Base-by-base conservation (phyloP, 2,329 filamentous ascomycete species). In the Epichloe scottii region DNA sequence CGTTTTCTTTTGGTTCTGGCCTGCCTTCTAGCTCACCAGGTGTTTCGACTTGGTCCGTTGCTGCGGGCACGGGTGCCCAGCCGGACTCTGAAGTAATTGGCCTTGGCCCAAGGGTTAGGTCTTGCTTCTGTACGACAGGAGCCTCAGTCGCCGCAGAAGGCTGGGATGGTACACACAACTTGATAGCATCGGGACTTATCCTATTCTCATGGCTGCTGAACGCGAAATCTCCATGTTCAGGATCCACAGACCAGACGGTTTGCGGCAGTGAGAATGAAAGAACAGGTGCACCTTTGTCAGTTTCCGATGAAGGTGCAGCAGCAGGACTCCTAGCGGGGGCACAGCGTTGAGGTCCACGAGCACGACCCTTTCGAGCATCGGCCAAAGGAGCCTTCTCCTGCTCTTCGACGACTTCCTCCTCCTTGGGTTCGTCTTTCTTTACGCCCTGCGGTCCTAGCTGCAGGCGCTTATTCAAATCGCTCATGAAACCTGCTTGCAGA, bases 401-500 rank as follows among this genome's bases (percentile, higher is more conserved):
- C 53, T 78, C 75, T 34, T 75, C 75, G 2, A 68, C 68, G 34
- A 71, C 67, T 45, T 79, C 77, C 51, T 81, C 76, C 49, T 82
- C 75, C 14, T 73, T 70, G 10, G 70, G 64, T 56, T 90, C 84
- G 61, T 87, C 84, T 57, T 87, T 85, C 71, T 89, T 90, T 2
- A 82, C 79, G 10, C 76, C 80, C 58, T 87, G 83, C n/a, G 90
- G 91, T 1, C 93, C 93, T 37, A 95, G 71, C 62, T 89, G 84
- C 30, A 98, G 74, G 46, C 89, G 85, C 60, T 89, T 90, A 67
- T 97, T 95, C 41, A 98, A 72, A 62, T 97, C 91, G 43, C 83
- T 89, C 77, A 98, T 82, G 67, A 98, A 97, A 3, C 87, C 89
- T 38, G 87, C 87, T 68, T 95, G 89, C 34, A 98, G 72, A 23